Conservation (phyloP, 495 filamentous ascomycete species). For the Hypoxylon intermedium region DNA sequence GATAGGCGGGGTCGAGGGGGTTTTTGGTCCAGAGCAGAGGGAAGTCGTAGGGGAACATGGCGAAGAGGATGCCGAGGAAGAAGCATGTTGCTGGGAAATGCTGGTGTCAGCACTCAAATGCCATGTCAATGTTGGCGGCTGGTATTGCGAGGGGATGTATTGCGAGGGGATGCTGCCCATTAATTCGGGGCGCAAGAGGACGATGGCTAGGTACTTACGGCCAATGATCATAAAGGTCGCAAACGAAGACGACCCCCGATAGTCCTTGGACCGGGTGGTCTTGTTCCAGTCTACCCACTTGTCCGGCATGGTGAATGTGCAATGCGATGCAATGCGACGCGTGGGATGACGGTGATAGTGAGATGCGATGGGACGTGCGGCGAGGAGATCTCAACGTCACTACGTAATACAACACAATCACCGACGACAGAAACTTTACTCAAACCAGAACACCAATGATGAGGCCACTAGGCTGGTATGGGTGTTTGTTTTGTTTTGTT, state of each 20-base stretch:
- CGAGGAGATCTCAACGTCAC: not conserved
- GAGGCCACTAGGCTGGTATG: not conserved
- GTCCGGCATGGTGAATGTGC: conserved; percentile 37
- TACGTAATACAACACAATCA: conserved; percentile 4
- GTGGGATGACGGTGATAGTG: not conserved
- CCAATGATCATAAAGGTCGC: conserved; percentile 96
- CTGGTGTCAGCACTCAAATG: not conserved
- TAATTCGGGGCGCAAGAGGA: too few species aligned
- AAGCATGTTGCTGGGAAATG: conserved; percentile 77
- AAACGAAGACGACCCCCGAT: conserved; percentile 65
- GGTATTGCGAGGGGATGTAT: too few species aligned
- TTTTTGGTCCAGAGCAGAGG: conserved; percentile 88
- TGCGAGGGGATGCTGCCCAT: too few species aligned
- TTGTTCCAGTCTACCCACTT: conserved; percentile 60
- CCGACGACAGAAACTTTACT: not conserved
- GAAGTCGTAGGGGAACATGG: conserved; percentile 96
- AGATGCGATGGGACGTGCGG: conserved; percentile 10
- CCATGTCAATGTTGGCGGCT: too few species aligned
- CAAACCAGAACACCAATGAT: too few species aligned
- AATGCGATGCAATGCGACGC: conserved; percentile 8
- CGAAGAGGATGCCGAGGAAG: conserved; percentile 98
- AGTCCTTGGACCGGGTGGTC: conserved; percentile 56
- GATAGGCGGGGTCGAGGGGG: conserved; percentile 68
- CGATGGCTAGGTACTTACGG: conserved; percentile 70
- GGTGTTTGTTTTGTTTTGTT: not conserved